Conservation (phyloP, 2,329 filamentous ascomycete species). For the Dothiorella sarmentorum region DNA sequence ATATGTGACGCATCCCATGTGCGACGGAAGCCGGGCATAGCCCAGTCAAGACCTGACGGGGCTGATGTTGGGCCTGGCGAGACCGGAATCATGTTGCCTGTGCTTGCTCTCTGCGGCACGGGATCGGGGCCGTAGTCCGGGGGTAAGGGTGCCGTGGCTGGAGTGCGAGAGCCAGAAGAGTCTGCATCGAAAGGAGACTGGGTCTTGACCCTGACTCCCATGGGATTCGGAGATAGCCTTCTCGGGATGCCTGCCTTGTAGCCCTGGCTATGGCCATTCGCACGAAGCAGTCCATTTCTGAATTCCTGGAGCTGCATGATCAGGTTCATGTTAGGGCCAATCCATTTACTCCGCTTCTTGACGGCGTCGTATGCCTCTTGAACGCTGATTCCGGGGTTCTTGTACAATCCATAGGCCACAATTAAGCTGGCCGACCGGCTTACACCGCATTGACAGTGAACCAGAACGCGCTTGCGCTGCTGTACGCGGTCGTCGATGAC, state of each 20-base stretch:
- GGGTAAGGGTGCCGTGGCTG: constrained; percentile 37
- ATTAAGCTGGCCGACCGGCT: constrained; percentile 82
- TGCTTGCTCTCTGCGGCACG: constrained; percentile 41
- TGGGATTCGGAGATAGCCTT: constrained; percentile 22
- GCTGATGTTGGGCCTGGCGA: constrained; percentile 43
- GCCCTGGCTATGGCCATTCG: constrained; percentile 32
- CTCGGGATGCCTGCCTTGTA: constrained; percentile 27
- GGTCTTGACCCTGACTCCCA: constrained; percentile 29
- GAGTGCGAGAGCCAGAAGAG: constrained; percentile 33
- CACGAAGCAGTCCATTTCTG: constrained; percentile 46
- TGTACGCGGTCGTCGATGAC: constrained; percentile 69
- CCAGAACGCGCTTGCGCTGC: constrained; percentile 72
- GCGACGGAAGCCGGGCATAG: constrained; percentile 33
- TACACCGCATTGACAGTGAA: constrained; percentile 84
- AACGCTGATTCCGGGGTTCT: constrained; percentile 70
- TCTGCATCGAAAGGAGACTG: constrained; percentile 30
- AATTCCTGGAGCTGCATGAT: constrained; percentile 89
- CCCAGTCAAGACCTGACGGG: constrained; percentile 35
- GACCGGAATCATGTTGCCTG: constrained; percentile 40
- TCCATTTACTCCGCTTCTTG: constrained; percentile 79
- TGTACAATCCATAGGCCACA: constrained; percentile 80
- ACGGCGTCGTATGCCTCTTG: constrained; percentile 81
- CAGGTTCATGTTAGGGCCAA: constrained; percentile 86
- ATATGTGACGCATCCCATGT: constrained; percentile 38
- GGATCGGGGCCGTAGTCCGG: constrained; percentile 53